Percentiles rank a stretch among this genome's conserved stretches.
Evolutionary conservation across 768 basidiomycete species (phyloP).

Genomic region (Suillus fuscotomentosus): DNA sequence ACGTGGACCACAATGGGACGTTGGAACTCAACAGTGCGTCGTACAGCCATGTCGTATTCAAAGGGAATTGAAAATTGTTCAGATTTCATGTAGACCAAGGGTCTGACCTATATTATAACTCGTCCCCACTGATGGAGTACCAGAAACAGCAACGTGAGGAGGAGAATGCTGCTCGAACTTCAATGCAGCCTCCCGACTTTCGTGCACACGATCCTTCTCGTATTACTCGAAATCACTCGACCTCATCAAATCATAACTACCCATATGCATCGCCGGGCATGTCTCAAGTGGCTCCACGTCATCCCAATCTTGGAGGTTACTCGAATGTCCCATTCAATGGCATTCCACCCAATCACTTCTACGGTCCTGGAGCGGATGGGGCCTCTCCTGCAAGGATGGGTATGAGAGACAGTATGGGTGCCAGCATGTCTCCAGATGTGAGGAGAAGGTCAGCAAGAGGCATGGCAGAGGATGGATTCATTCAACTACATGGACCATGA

Average conservation of each 20-base stretch:
- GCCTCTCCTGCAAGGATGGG: conserved; percentile 27
- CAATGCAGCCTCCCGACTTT: conserved; percentile 34
- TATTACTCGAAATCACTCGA: conserved; percentile 29
- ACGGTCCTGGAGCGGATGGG: conserved; percentile 29
- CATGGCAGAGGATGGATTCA: conserved; percentile 33
- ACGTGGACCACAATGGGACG: conserved; percentile 85
- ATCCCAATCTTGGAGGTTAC: conserved; percentile 27
- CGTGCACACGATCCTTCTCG: conserved; percentile 32
- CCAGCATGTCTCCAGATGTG: conserved; percentile 34
- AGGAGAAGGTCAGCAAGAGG: conserved; percentile 29
- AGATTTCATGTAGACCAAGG: conserved; percentile 78
- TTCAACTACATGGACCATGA: conserved; percentile 29
- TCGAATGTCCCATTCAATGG: conserved; percentile 26
- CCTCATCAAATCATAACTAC: conserved; percentile 28
- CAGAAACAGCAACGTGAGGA: conserved; percentile 39
- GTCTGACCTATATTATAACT: conserved; percentile 73
- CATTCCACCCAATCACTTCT: conserved; percentile 43
- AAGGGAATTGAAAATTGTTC: background rate
- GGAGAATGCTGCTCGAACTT: conserved; percentile 22
- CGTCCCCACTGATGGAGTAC: conserved; percentile 55
- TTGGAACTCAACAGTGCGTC: conserved; percentile 81
- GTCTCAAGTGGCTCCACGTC: conserved; percentile 20
- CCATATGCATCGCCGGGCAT: conserved; percentile 23
- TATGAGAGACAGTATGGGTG: conserved; percentile 28
- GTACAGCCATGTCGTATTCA: background rate